Conservation (phyloP, 768 basidiomycete genomes). For the Collybiopsis luxurians region DNA sequence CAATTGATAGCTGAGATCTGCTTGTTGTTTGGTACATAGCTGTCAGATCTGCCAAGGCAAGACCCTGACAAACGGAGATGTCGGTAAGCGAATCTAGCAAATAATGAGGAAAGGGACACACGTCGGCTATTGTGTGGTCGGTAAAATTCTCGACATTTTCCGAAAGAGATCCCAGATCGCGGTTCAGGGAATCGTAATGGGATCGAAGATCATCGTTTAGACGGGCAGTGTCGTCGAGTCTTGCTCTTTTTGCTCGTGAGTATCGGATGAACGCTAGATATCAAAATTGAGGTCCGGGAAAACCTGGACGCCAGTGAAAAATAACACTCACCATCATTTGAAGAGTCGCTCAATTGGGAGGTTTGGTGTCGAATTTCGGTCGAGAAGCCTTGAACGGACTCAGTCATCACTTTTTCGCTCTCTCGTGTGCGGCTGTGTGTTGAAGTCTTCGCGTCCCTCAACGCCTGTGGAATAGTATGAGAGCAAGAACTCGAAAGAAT, state of each 20-base stretch:
- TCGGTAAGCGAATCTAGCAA: neutral
- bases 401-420: slow-evolving; percentile 42
- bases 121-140: slow-evolving; percentile 48
- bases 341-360: slow-evolving; percentile 40
- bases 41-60: slow-evolving; percentile 35
- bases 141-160: slow-evolving; percentile 43
- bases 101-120: slow-evolving; percentile 25
- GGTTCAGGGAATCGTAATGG: slow-evolving; percentile 50
- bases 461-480: slow-evolving; percentile 30
- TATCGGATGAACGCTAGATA: slow-evolving; percentile 60
- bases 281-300: neutral
- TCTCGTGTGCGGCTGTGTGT: slow-evolving; percentile 40
- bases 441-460: slow-evolving; percentile 34
- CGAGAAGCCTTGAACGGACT: slow-evolving; percentile 49
- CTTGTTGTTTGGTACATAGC: slow-evolving; percentile 44
- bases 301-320: neutral
- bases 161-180: slow-evolving; percentile 48
- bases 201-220: slow-evolving; percentile 49
- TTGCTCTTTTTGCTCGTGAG: slow-evolving; percentile 61
- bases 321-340: slow-evolving; percentile 39
- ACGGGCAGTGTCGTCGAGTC: slow-evolving; percentile 54
- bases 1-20: slow-evolving; percentile 39
- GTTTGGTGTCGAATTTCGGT: slow-evolving; percentile 49
- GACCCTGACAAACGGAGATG: slow-evolving; percentile 30
- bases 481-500: neutral